Evolutionary conservation across 768 basidiomycete species (phyloP).

Genomic region (Sutorius australiensis): DNA sequence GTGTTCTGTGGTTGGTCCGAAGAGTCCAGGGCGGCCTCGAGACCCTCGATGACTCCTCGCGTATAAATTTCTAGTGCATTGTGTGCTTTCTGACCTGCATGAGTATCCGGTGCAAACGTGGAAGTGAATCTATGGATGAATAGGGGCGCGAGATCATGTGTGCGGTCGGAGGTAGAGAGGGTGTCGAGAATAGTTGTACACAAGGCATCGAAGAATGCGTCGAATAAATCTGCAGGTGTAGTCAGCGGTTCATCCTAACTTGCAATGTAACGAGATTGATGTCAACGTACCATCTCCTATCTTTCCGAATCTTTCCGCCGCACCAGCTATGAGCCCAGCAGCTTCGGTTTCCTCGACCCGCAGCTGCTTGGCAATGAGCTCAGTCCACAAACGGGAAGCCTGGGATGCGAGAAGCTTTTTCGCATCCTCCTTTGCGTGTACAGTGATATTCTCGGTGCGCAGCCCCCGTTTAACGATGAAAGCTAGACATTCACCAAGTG

Average conservation of each 20-base stretch:
- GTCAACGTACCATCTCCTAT: slow-evolving; percentile 39
- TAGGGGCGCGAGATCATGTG: slow-evolving; percentile 36
- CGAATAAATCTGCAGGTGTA: slow-evolving; percentile 40
- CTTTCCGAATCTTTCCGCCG: slow-evolving; percentile 41
- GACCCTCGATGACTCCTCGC: slow-evolving; percentile 23
- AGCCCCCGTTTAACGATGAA: slow-evolving; percentile 44
- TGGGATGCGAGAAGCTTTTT: slow-evolving; percentile 42
- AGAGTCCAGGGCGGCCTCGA: slow-evolving; percentile 13
- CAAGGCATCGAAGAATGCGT: slow-evolving; percentile 47
- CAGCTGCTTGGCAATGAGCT: slow-evolving; percentile 40
- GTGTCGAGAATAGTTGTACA: slow-evolving; percentile 13
- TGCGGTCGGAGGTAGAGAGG: neutral
- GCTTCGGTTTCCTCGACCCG: slow-evolving; percentile 45
- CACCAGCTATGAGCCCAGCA: slow-evolving; percentile 42
- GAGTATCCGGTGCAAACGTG: slow-evolving; percentile 27
- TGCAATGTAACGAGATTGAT: slow-evolving; percentile 18
- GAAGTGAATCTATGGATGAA: slow-evolving; percentile 45
- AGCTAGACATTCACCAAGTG: slow-evolving; percentile 65
- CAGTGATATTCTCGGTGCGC: slow-evolving; percentile 1
- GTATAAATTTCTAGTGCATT: slow-evolving; percentile 15
- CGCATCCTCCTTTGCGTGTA: slow-evolving; percentile 1
- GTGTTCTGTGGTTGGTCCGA: neutral
- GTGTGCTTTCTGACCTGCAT: slow-evolving; percentile 10
- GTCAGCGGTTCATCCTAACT: slow-evolving; percentile 8
- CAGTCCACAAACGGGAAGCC: slow-evolving; percentile 47